Evolutionary conservation across 345 rosid species (phyloP), one percentile per base, ranked within the genome.

Genomic region (Arabidopsis arenosa): DNA sequence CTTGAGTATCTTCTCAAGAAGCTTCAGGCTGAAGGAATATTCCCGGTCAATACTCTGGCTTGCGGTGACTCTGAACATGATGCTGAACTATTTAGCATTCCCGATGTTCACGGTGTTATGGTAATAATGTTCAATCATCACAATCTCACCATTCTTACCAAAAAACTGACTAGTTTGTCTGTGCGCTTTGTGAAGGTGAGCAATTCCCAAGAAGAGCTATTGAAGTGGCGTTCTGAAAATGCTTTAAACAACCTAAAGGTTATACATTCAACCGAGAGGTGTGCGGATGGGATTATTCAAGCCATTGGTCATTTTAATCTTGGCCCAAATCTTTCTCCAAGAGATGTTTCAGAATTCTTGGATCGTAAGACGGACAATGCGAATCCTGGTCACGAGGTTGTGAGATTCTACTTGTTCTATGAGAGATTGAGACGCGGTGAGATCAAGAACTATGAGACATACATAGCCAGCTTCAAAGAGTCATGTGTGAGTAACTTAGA

Each of bases 51-150:
- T 69, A 95, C 96, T 62, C 97, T 95, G 80, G 99, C 77, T 37
- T 93, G 99, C 51, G 99, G 99, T 43, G 99, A 95, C 81, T 95
- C 99, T 56, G 99, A 97, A 78, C 93, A 95, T 40, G 99, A 95
- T 80, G 96, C 99, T 26, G 99, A 93, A 58, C 86, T 95, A 17
- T 93, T 89, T 80, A 85, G 89, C 87, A 90, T 95, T 74, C 96
- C 98, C 2, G 86, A 86, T 53, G 93, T 95, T 37, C 78, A 88
- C 35, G 98, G 98, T 21, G 99, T 95, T 58, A 93, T 93, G 99
- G 99, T 51, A 51, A 51, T 90, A 72, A 4, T 49, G 57, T 88
- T 80, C 56, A 52, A 9, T 33, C 62, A 60, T 55, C 23, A 49
- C 63, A 36, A n/a, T 63, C 21, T 58, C 17, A 44, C 58, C 15